Base-by-base conservation (phyloP, 73 alveolate species). In the Symbiodinium natans region DNA sequence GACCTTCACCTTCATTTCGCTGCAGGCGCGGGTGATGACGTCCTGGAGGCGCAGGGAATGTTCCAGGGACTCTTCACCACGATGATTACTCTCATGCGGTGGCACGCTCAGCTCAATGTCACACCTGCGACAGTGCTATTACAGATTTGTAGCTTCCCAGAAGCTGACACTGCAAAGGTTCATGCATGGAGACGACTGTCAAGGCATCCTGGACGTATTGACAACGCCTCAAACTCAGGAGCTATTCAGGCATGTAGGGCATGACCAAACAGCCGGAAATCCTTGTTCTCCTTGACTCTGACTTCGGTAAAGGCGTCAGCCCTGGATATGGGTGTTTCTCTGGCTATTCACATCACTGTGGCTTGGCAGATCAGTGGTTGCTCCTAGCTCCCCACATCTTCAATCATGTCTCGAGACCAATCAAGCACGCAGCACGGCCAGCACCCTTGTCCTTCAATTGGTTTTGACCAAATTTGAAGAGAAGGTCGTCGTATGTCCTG, bases 41-140 rank as follows among this genome's bases (percentile, higher is more conserved):
- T 88, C 34, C 40, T 56, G 41, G 95, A 88, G 48, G 85, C 95
- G 23, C 95, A 88, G 27, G 84, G 46, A 0, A 38, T 39, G 25
- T 90, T 90, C 48, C 86, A 90, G 77, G 96, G 87, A 52, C 25
- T 90, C 21, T 71, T 90, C 46, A 52, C 86, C 74, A 90, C 96
- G 80, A 90, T 90, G 96, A 52, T 90, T 40, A 90, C 96, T n/a
- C 96, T 90, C 54, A 90, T 90, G 25, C 48, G 96, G 96, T 42
- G 9, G 39, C 40, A 9, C 38, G 21, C 63, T 43, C 41, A 25
- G 46, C n/a, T 17, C 31, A n/a, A 3, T n/a, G 27, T 27, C 40
- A 31, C 84, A n/a, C 17, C 25, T 27, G 41, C 3, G 13, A 46
- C 13, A 13, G 59, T 46, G 13, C 21, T 46, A 6, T 46, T 46